These are phyloP conservation scores for Ceratobasidium sp. DNA, from an alignment of 1,284 basidiomycete species.

Conservation along the genomic window DNA sequence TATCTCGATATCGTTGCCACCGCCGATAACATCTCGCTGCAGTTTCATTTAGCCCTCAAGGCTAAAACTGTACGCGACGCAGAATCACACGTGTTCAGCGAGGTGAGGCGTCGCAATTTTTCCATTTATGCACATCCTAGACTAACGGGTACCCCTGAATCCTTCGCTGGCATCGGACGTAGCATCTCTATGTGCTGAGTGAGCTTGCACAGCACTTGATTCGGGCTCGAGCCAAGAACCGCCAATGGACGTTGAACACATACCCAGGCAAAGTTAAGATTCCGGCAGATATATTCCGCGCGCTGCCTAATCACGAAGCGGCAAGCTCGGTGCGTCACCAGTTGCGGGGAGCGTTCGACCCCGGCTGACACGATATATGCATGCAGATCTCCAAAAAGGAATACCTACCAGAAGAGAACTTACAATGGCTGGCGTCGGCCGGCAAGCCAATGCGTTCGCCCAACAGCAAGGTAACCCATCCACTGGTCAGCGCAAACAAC, in stretches of 20 bases:
- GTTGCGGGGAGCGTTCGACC: slow-evolving; percentile 37
- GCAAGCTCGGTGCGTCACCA: slow-evolving; percentile 67
- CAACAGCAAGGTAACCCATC: slow-evolving; percentile 48
- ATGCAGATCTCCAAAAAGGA: slow-evolving; percentile 71
- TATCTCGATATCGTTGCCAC: slow-evolving; percentile 84
- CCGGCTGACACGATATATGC: neutral
- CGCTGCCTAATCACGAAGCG: slow-evolving; percentile 72
- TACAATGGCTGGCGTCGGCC: slow-evolving; percentile 63
- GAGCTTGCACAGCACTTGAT: slow-evolving; percentile 93
- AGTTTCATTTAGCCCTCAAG: slow-evolving; percentile 86
- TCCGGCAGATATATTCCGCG: slow-evolving; percentile 84
- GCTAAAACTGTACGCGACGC: slow-evolving; percentile 89
- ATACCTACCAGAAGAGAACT: slow-evolving; percentile 73
- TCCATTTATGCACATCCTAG: neutral
- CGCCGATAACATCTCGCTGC: slow-evolving; percentile 82
- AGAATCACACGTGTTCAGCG: slow-evolving; percentile 72
- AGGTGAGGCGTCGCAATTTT: slow-evolving; percentile 63
- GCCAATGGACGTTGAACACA: slow-evolving; percentile 82
- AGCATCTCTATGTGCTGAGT: slow-evolving; percentile 91
- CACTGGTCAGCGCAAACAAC: slow-evolving; percentile 24
- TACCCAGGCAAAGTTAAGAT: slow-evolving; percentile 87
- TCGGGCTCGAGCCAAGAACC: slow-evolving; percentile 72
- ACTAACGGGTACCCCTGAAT: neutral
- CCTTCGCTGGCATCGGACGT: slow-evolving; percentile 1
- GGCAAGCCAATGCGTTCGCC: slow-evolving; percentile 56